Conservation (phyloP, 768 basidiomycete species). For the Lepiota venenata region DNA sequence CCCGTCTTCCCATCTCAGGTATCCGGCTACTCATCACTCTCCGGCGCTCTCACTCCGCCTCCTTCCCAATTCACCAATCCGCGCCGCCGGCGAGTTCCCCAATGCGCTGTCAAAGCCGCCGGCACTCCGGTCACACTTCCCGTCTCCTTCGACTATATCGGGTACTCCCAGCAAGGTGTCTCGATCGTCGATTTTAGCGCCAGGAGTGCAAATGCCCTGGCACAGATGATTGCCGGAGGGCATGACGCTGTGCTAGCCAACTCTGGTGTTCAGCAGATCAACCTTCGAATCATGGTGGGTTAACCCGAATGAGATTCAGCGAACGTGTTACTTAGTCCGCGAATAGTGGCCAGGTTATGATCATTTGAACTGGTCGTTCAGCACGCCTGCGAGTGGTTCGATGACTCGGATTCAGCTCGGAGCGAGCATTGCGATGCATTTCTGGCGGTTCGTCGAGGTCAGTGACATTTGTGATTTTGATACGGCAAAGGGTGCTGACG, state of each 20-base stretch:
- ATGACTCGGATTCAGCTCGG: constrained; percentile 45
- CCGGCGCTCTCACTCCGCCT: constrained; percentile 4
- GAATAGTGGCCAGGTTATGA: constrained; percentile 16
- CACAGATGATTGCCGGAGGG: constrained; percentile 12
- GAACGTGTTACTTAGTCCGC: not conserved
- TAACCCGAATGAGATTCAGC: not conserved
- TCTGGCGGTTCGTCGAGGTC: constrained; percentile 11
- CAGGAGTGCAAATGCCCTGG: constrained; percentile 1
- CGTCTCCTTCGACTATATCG: constrained; percentile 10
- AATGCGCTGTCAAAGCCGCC: not conserved
- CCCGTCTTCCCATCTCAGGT: constrained; percentile 11
- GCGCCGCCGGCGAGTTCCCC: constrained; percentile 10
- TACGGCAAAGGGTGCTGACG: not conserved
- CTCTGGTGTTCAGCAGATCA: constrained; percentile 6
- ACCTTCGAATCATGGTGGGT: constrained; percentile 14
- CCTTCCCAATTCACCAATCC: not conserved
- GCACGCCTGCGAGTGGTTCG: constrained; percentile 11
- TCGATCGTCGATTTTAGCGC: constrained; percentile 10
- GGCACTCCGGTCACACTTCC: not conserved
- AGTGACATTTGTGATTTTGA: not conserved
- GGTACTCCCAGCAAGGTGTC: constrained; percentile 9
- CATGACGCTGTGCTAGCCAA: constrained; percentile 11
- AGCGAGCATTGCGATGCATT: constrained; percentile 27
- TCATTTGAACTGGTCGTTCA: constrained; percentile 7
- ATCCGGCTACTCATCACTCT: constrained; percentile 8